Evolutionary conservation across 176 grass and related monocot species (phyloP).

Genomic region (Puya raimondii): DNA sequence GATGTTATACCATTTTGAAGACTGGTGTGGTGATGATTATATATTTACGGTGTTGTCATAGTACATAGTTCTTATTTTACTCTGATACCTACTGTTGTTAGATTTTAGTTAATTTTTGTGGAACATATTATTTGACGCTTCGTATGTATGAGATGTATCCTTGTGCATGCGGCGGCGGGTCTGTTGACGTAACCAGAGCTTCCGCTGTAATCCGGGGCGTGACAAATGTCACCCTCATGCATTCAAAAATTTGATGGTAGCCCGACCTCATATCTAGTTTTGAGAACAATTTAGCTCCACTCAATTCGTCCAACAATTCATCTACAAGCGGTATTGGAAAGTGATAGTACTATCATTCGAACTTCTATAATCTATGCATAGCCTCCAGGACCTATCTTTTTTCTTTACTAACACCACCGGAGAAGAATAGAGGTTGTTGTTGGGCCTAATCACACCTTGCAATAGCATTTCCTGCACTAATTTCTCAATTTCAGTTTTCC

Average conservation of each 20-base stretch:
- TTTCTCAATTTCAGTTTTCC: constrained; percentile 4
- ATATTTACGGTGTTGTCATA: no score
- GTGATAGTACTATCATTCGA: background rate
- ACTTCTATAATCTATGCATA: background rate
- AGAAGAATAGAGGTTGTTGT: background rate
- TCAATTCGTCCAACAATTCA: background rate
- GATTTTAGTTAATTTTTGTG: no score
- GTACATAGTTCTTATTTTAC: no score
- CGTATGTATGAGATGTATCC: no score
- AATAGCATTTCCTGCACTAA: background rate
- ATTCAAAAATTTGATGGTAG: background rate
- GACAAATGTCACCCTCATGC: rapidly evolving
- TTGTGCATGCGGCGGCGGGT: no score
- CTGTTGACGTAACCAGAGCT: no score
- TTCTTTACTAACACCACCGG: background rate
- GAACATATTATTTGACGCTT: no score
- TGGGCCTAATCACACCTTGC: background rate
- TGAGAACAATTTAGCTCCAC: background rate
- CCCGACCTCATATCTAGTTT: background rate
- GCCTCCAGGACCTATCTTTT: background rate
- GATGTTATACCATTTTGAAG: no score
- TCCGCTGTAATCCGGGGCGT: no score
- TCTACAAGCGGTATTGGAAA: background rate
- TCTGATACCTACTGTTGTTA: no score
- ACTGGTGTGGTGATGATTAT: no score